A percentile compares a stretch with the other conserved stretches of the same genome.
Conservation (phyloP, 768 basidiomycete genomes). For the Flagelloscypha sp. region DNA sequence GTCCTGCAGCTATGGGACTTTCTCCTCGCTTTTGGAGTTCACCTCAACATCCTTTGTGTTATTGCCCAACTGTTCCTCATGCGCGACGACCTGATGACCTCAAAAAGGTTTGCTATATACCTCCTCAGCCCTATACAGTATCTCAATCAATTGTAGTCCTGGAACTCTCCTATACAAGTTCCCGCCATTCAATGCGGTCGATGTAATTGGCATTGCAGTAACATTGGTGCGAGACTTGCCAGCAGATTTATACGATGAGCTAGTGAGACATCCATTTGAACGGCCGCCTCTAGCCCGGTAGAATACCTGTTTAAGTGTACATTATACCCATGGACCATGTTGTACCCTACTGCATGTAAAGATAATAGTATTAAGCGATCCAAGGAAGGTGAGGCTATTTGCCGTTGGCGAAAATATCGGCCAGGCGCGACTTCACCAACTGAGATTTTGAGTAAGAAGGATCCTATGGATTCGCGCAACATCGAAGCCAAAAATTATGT, state of each 20-base stretch:
- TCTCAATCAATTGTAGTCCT: constrained; percentile 48
- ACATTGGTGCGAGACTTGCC: constrained; percentile 91
- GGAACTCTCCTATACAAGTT: constrained; percentile 93
- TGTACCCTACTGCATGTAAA: too few relatives aligned
- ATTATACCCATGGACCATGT: too few relatives aligned
- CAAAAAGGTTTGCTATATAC: constrained; percentile 55
- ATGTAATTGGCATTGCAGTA: constrained; percentile 88
- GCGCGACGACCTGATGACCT: constrained; percentile 82
- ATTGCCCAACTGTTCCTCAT: constrained; percentile 92
- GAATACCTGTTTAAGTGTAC: too few relatives aligned
- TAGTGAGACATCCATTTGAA: constrained; percentile 83
- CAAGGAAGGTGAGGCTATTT: too few relatives aligned
- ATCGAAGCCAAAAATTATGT: too few relatives aligned
- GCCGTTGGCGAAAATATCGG: too few relatives aligned
- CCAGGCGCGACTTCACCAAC: too few relatives aligned
- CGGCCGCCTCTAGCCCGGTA: too few relatives aligned
- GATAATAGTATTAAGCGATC: too few relatives aligned
- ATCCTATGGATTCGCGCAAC: too few relatives aligned
- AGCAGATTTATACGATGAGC: constrained; percentile 76
- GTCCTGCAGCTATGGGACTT: constrained; percentile 97
- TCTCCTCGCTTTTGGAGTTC: constrained; percentile 90
- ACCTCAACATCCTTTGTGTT: constrained; percentile 93
- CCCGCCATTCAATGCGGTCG: constrained; percentile 80
- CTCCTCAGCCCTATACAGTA: background rate
- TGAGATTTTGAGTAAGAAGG: too few relatives aligned